These are phyloP conservation scores for grape (Vitis vinifera) DNA, from an alignment of 164 flowering plant genomes.

Conservation along the genomic window DNA sequence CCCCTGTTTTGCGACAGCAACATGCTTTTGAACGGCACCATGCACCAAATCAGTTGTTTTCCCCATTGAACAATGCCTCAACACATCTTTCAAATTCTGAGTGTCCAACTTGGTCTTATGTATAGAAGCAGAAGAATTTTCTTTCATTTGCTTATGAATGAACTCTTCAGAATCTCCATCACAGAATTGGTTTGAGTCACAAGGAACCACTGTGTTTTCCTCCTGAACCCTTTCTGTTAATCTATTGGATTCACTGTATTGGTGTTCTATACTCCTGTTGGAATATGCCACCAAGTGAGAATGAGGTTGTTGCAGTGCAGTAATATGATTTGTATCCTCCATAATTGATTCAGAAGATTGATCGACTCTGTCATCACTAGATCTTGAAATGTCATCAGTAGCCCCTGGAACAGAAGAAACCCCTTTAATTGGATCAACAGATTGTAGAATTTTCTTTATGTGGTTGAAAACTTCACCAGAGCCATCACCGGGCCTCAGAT, in stretches of 20 bases:
- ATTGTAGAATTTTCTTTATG: constrained; percentile 1
- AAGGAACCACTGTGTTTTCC: constrained; percentile 7
- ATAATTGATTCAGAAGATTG: constrained; percentile 8
- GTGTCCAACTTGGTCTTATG: constrained; percentile 9
- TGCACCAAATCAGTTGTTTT: constrained; percentile 3
- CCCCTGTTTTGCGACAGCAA: not conserved
- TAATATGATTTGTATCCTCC: constrained; percentile 4
- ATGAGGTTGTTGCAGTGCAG: constrained; percentile 1
- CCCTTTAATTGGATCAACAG: not conserved
- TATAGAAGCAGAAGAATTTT: constrained; percentile 7
- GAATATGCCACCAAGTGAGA: constrained; percentile 9
- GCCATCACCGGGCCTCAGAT: constrained; percentile 17
- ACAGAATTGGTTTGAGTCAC: constrained; percentile 10
- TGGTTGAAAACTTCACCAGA: constrained; percentile 5
- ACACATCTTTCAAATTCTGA: constrained; percentile 17
- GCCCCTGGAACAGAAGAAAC: constrained; percentile 4
- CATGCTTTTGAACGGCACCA: constrained; percentile 8
- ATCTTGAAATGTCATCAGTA: constrained; percentile 9
- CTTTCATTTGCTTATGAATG: constrained; percentile 4
- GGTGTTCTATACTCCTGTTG: constrained; percentile 1
- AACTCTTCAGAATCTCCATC: constrained; percentile 6
- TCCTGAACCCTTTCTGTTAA: constrained; percentile 13
- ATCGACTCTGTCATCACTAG: constrained; percentile 1
- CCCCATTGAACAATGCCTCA: constrained; percentile 17
- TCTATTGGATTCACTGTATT: not conserved